Evolutionary conservation across 2,329 filamentous ascomycete genomes (phyloP), one percentile per base, ranked within the genome.

Genomic region (Aspergillus vadensis): DNA sequence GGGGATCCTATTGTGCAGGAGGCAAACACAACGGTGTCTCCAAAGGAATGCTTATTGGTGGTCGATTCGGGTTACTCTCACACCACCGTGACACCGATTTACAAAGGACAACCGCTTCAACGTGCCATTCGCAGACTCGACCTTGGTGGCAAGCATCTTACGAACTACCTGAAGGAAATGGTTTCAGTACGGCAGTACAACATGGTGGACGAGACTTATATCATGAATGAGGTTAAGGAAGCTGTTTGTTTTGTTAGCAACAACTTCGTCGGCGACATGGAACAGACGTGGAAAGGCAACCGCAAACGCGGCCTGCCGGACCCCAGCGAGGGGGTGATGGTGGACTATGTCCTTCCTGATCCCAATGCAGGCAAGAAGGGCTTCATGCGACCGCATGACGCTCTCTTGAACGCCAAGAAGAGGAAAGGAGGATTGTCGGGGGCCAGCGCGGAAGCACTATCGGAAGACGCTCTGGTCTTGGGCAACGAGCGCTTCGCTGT

Each of bases 201-300:
- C 74, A 93, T 99, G 87, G 88, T 95, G 63, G 93, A 96, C 74
- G 95, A 99, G 69, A 89, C 91, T 0, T 89, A 96, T 74, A 89
- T 98, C 54, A 92, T 97, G 73, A 97, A 97, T 70, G 91, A 97
- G 75, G 93, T 98, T 76, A 99, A 99, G 73, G 95, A 99, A 74
- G 84, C 89, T 4, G 88, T 90, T 0, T 96, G 91, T 72, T 98
- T 90, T 69, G 88, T 97, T 10, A 90, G 90, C 2, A 79, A 85
- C 1, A 87, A 96, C 71, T 97, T 98, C 75, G 80, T 82, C 25
- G 71, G 75, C 6, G 91, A 97, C 67, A 84, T 99, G 38, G 93
- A 98, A 64, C 84, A 83, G 65, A 89, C 88, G 0, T 97, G 92
- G 92, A 95, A 92, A 74, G 90, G 89, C 6, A 87, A 89, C 1